Evolutionary conservation across 2,329 filamentous ascomycete genomes (phyloP), one percentile per base, ranked within the genome.

Genomic region (Xylariaceae sp.): DNA sequence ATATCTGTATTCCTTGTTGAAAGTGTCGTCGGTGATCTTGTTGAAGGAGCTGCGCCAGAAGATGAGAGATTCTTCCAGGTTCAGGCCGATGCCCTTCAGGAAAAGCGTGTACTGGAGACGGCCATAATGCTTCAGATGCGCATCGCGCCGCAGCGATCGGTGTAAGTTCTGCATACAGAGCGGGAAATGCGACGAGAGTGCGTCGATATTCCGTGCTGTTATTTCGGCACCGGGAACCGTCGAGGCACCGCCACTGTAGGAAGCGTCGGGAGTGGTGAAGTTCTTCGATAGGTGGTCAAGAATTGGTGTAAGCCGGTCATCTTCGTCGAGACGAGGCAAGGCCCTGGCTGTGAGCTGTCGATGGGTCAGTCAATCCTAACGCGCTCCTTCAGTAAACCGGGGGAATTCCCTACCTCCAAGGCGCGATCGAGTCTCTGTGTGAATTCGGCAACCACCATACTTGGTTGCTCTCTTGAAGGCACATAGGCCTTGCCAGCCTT

Each of bases 1-100:
- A 81, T 99, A 99, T 44, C 90, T 85, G 77, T 99, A 98, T 71
- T 97, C 92, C 71, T 97, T 98, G 75, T 96, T 96, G 82, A 98
- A 99, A 37, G 88, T 88, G 68, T 98, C 93, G 68, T 98, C 95
- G 0, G 90, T 93, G 62, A 96, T 86, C 64, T 91, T 89, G 71
- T 86, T 87, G 82, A 99, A 98, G 23, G 83, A 81, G 60, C 86
- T 83, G 10, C 95, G 88, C 95, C 95, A 99, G 79, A 99, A 99
- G 12, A 91, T 66, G 20, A 99, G 82, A 65, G 87, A 91, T 74
- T 99, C 93, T 69, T 97, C 92, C n/a, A 99, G 79, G 61, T 85
- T 91, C 23, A 99, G 79, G 0, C 95, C 95, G 56, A 98, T 91
- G 42, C 95, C 95, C 75, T 99, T 99, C 56, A 99, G 82, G 82